Evolutionary conservation across 768 basidiomycete genomes (phyloP).

Genomic region (Mycena pura): DNA sequence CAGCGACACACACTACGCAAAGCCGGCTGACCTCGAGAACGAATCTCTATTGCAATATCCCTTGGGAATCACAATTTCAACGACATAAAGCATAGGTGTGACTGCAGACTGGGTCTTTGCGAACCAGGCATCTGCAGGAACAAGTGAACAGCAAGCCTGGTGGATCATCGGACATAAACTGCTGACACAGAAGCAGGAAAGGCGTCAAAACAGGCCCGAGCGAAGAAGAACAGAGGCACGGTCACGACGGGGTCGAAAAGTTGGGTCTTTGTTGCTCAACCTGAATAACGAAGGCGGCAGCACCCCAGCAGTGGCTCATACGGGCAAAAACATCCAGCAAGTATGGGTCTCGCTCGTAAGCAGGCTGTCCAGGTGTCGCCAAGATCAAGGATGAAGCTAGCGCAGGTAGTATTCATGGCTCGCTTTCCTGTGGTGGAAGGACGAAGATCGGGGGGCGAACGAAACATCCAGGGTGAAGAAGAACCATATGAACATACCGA

Average conservation of each 20-base stretch:
- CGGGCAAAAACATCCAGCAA: slow-evolving; percentile 14
- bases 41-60: slow-evolving; percentile 24
- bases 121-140: slow-evolving; percentile 6
- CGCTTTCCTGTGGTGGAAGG: slow-evolving; percentile 21
- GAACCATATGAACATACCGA: slow-evolving; percentile 16
- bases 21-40: slow-evolving; percentile 23
- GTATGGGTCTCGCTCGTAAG: slow-evolving; percentile 10
- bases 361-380: slow-evolving; percentile 15
- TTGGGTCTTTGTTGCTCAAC: slow-evolving; percentile 16
- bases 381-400: slow-evolving; percentile 8
- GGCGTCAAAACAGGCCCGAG: slow-evolving; percentile 18
- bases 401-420: slow-evolving; percentile 11
- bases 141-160: slow-evolving; percentile 7
- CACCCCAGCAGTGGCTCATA: slow-evolving; percentile 9
- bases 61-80: slow-evolving; percentile 23
- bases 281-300: slow-evolving; percentile 18
- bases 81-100: slow-evolving; percentile 21
- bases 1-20: slow-evolving; percentile 13
- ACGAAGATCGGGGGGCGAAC: slow-evolving; percentile 19
- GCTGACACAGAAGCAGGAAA: slow-evolving; percentile 2
- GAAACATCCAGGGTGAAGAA: slow-evolving; percentile 16
- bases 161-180: slow-evolving; percentile 13
- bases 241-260: slow-evolving; percentile 14
- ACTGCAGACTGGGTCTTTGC: slow-evolving; percentile 16
- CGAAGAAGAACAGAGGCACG: slow-evolving; percentile 11